A percentile compares a stretch with the other conserved stretches of the same genome.
Conservation (phyloP, 2,329 filamentous ascomycete genomes). For the Ascochyta fabae region DNA sequence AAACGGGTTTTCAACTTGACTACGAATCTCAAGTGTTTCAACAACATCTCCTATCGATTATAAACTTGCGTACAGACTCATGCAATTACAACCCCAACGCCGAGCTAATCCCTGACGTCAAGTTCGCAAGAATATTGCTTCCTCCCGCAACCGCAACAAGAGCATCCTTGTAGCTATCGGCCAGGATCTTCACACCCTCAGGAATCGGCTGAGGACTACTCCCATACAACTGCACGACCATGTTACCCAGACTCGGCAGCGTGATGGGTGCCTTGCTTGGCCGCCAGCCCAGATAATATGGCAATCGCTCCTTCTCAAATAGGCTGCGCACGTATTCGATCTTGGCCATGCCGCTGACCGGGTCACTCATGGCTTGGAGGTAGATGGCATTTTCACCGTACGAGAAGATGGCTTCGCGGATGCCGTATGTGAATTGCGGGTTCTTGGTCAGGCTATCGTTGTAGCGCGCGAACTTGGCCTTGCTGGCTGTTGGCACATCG, state of each 20-base stretch:
- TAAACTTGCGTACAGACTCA: no score
- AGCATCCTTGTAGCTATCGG: constrained; percentile 23
- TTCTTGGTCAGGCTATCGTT: constrained; percentile 19
- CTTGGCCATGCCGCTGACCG: constrained; percentile 11
- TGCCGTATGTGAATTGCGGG: constrained; percentile 19
- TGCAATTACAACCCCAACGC: constrained; percentile 9
- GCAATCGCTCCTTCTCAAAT: constrained; percentile 27
- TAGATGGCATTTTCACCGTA: constrained; percentile 28
- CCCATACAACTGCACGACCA: constrained; percentile 17
- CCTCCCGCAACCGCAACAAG: constrained; percentile 20
- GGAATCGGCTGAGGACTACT: constrained; percentile 10
- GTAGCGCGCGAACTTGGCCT: constrained; percentile 21
- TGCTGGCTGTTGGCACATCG: constrained; percentile 17
- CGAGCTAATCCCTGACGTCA: constrained; percentile 23
- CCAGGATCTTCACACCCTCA: constrained; percentile 14
- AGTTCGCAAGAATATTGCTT: constrained; percentile 16
- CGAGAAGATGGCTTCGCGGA: constrained; percentile 18
- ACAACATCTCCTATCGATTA: no score
- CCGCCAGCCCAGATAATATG: constrained; percentile 22
- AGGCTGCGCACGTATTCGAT: constrained; percentile 20
- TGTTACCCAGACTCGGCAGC: constrained; percentile 18
- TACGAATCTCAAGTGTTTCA: no score
- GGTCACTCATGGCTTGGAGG: constrained; percentile 19
- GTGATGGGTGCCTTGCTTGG: constrained; percentile 24
- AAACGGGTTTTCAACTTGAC: no score